A percentile compares a stretch with the other conserved stretches of the same genome.
phyloP scores from a whole-genome alignment of 1,284 basidiomycete genomes.

The Macrocybe sp. region DNA sequence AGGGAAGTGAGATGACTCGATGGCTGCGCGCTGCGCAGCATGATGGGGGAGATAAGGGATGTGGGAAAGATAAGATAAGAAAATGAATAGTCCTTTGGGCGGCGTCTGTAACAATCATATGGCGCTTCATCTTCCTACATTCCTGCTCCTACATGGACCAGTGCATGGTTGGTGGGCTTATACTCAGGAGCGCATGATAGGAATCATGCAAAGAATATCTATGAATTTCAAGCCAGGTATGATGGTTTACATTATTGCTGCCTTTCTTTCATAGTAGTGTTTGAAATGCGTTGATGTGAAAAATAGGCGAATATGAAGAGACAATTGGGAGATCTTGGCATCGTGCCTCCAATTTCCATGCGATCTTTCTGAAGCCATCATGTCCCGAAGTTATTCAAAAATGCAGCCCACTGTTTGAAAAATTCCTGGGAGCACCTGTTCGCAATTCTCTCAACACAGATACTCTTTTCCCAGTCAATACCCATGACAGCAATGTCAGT shows the following conservation, averaged over 20 bases:
- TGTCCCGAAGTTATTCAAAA: slow-evolving; percentile 2
- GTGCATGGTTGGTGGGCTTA: slow-evolving; percentile 18
- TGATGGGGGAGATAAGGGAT: too few relatives aligned
- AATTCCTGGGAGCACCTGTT: slow-evolving; percentile 3
- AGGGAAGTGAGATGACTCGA: too few relatives aligned
- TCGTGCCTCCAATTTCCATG: slow-evolving; percentile 7
- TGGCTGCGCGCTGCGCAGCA: too few relatives aligned
- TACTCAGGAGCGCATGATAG: slow-evolving; percentile 18
- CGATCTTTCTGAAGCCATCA: slow-evolving; percentile 6
- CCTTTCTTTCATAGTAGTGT: too few relatives aligned
- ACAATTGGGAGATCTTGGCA: slow-evolving; percentile 11
- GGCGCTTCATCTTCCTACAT: slow-evolving; percentile 17
- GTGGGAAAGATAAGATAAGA: too few relatives aligned
- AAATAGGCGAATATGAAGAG: slow-evolving; percentile 12
- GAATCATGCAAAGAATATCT: slow-evolving; percentile 14
- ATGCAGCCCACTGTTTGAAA: slow-evolving; percentile 5
- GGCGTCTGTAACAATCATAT: too few relatives aligned
- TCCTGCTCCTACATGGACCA: slow-evolving; percentile 15
- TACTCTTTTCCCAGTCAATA: background rate
- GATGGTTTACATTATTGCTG: background rate
- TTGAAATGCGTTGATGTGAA: too few relatives aligned
- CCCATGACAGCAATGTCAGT: background rate
- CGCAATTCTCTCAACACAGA: slow-evolving; percentile 2
- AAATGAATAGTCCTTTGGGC: too few relatives aligned
- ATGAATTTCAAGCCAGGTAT: slow-evolving; percentile 17